These are phyloP conservation scores for Decorospora gaudefroyi DNA, from an alignment of 2,329 filamentous ascomycete genomes.

Conservation along the genomic window DNA sequence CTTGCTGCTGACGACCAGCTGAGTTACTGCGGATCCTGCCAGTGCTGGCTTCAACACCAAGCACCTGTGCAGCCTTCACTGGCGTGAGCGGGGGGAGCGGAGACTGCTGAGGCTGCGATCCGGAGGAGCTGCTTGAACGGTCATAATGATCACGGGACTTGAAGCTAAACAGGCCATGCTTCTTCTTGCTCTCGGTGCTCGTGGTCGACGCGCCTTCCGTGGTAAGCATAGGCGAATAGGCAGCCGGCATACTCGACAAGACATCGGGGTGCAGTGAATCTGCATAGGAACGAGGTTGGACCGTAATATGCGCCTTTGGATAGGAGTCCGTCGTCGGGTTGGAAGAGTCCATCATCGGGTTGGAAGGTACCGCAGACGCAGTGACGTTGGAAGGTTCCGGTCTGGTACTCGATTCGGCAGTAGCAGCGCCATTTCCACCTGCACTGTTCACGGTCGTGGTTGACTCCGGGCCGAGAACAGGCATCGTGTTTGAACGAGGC, in stretches of 20 bases:
- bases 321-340: conserved; percentile 2
- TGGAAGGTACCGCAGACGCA: conserved; percentile 2
- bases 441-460: conserved; percentile 7
- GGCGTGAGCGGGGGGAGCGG: conserved; percentile 28
- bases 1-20: conserved; percentile 4
- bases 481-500: conserved; percentile 23
- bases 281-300: not conserved
- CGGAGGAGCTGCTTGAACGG: conserved; percentile 10
- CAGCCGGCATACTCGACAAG: not conserved
- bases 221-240: conserved; percentile 9
- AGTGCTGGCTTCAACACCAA: conserved; percentile 18
- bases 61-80: conserved; percentile 28
- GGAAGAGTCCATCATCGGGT: conserved; percentile 7
- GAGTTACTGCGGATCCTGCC: conserved; percentile 3
- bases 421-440: conserved; percentile 2
- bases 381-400: conserved; percentile 11
- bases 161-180: conserved; percentile 21
- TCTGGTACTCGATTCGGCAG: conserved; percentile 1
- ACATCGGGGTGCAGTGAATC: no score
- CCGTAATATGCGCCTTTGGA: no score
- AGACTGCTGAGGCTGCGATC: conserved; percentile 8
- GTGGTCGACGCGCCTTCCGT: conserved; percentile 4
- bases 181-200: conserved; percentile 20
- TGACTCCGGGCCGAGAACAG: conserved; percentile 14
- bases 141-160: conserved; percentile 20